Evolutionary conservation across 2,329 filamentous ascomycete genomes (phyloP).

Genomic region (Aspergillus latus): DNA sequence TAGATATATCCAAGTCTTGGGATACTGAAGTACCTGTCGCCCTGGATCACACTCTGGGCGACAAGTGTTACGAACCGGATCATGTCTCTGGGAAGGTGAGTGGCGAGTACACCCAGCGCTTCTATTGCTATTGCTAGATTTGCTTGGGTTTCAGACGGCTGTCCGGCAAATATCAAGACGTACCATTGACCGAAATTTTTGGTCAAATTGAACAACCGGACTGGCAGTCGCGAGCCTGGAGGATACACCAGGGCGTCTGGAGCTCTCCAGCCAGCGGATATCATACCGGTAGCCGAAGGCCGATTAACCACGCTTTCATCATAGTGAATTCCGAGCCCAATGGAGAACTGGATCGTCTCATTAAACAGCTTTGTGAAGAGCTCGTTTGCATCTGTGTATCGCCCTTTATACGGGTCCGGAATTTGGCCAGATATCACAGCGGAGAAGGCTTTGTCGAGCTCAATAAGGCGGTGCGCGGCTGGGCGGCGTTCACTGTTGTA

Average conservation of each 20-base stretch:
- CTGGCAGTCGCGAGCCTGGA: slow-evolving; percentile 7
- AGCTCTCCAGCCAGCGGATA: slow-evolving; percentile 7
- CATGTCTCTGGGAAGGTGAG: not conserved
- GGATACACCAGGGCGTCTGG: slow-evolving; percentile 11
- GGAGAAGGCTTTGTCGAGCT: slow-evolving; percentile 30
- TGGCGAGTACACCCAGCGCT: not conserved
- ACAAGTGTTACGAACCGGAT: slow-evolving; percentile 3
- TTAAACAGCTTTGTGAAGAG: slow-evolving; percentile 26
- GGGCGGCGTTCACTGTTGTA: slow-evolving; percentile 33
- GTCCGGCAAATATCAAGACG: slow-evolving; percentile 6
- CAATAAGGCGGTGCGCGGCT: slow-evolving; percentile 32
- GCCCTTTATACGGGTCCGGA: slow-evolving; percentile 16
- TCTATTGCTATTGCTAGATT: not conserved
- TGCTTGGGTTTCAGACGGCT: not conserved
- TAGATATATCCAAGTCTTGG: slow-evolving; percentile 3
- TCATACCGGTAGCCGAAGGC: not conserved
- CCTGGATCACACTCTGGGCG: not conserved
- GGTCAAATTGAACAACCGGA: not conserved
- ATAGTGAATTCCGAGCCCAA: slow-evolving; percentile 25
- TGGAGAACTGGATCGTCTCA: slow-evolving; percentile 20
- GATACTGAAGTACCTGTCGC: slow-evolving; percentile 4
- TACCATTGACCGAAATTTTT: slow-evolving; percentile 7
- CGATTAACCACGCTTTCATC: slow-evolving; percentile 19
- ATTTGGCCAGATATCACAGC: slow-evolving; percentile 20
- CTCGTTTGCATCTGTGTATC: slow-evolving; percentile 22